Evolutionary conservation across 2,329 filamentous ascomycete genomes (phyloP), one percentile per base, ranked within the genome.

Genomic region (Pseudocercospora fijiensis): DNA sequence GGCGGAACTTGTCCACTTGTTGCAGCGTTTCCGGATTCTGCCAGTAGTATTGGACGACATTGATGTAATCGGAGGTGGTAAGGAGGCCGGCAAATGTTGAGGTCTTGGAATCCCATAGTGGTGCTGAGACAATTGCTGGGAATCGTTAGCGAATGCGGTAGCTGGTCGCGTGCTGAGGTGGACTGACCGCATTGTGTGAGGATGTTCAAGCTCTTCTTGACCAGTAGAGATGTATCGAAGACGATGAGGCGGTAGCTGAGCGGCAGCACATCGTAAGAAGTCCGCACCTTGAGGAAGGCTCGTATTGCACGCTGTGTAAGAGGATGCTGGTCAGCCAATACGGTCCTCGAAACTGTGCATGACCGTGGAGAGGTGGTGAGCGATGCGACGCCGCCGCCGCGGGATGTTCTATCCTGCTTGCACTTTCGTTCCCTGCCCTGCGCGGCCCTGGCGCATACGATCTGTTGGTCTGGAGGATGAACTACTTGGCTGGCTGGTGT

Each of bases 41-140:
- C 83, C 92, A 97, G 82, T 99, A 98, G 79, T 99, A 99, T 77
- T 98, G 94, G 45, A 99, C 96, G 62, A 99, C 90, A 75, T 99
- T 99, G 80, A 99, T 96, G 77, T 95, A 99, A 79, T 99, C 95
- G 65, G 92, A 96, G 67, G 92, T 95, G 27, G 95, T 99, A 69
- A 99, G 84, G 56, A 99, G 86, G 43, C 95, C 95, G 45, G 94
- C 95, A 78, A 98, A 99, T 37, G 90, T 92, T 26, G 93, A 96
- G 3, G 89, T 91, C 69, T 90, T 89, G 26, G 94, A 97, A 78
- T 99, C 93, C 95, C 95, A 99, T 69, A 99, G 82, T 57, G 95
- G 95, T 58, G 95, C 95, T 28, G 95, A 99, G 61, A 99, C 95
- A 76, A 99, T 99, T 74, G 91, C 94, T 98, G 62, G 9, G 45